Evolutionary conservation across 805 yeast genomes (phyloP).

Genomic region (Nakazawaea ishiwadae): DNA sequence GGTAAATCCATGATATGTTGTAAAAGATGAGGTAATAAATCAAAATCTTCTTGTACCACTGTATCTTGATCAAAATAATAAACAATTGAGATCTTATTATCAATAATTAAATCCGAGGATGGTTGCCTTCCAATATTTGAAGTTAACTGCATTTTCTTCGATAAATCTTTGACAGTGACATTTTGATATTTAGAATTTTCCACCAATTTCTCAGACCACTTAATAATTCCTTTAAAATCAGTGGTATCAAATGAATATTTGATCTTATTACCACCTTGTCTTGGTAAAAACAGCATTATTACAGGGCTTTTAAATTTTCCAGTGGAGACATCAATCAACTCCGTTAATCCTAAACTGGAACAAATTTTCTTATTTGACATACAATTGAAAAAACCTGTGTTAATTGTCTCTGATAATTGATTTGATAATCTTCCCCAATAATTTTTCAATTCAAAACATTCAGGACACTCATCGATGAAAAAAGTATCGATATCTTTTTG

Average conservation of each 20-base stretch:
- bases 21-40: conserved; percentile 52
- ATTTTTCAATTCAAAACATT: conserved; percentile 46
- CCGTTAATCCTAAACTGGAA: conserved; percentile 39
- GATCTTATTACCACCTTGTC: conserved; percentile 41
- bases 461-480: conserved; percentile 39
- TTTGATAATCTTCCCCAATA: conserved; percentile 57
- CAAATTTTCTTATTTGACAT: conserved; percentile 46
- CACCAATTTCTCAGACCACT: conserved; percentile 43
- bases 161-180: conserved; percentile 20
- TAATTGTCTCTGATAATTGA: conserved; percentile 32
- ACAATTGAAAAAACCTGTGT: conserved; percentile 60
- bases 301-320: conserved; percentile 22
- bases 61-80: conserved; percentile 48
- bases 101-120: conserved; percentile 22
- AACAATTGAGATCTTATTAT: conserved; percentile 47
- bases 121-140: conserved; percentile 14
- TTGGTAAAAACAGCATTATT: conserved; percentile 46
- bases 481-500: conserved; percentile 23
- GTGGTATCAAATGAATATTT: conserved; percentile 27
- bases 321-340: conserved; percentile 21
- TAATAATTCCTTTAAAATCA: conserved; percentile 27
- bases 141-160: conserved; percentile 18
- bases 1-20: conserved; percentile 58
- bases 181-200: conserved; percentile 39
- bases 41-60: conserved; percentile 56